Evolutionary conservation across 495 filamentous ascomycete species (phyloP), one percentile per base, ranked within the genome.

Genomic region (Penicillium egyptiacum): DNA sequence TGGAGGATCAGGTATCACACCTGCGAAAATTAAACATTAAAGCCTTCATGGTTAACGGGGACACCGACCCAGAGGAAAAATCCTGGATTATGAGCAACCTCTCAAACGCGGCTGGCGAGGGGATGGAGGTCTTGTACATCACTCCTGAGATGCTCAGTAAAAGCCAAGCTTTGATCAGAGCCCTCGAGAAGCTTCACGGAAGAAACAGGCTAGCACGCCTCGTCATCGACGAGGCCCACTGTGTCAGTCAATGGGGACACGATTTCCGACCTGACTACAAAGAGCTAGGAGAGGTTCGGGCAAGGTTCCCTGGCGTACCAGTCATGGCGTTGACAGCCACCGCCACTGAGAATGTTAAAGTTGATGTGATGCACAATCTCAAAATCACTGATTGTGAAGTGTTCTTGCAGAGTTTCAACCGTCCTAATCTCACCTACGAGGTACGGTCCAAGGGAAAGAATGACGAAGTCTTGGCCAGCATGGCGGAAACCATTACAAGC

Each of bases 261-360:
- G 94, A 99, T 69, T 99, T 99, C 68, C 88, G 95, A 28, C 93
- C 92, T 0, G 95, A 98, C 70, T 99, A 99, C 73, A 96, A 96
- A 66, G 77, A 84, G 33, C 78, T 99, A 1, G 91, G 92, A 19
- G 77, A 82, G 45, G 70, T 97, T 43, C 81, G 92, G 22, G 55
- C 75, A 2, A 80, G 79, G 50, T 87, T 91, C 57, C 83, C 85
- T 3, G 84, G 85, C 6, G 88, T 98, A 7, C 94, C 94, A 1
- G 77, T 96, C 51, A 94, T 99, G 82, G 94, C 94, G 0, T 70
- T 98, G 63, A 99, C 94, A 4, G 94, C 94, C 7, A 98, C 94
- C 2, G 94, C 94, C 2, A 99, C 94, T 0, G 80, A 91, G 61
- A 92, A 93, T 64, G 94, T 99, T 19, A 92, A 91, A 59, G 71